Conservation (phyloP, 2,329 filamentous ascomycete species). For the Colletotrichum neosansevieriae region DNA sequence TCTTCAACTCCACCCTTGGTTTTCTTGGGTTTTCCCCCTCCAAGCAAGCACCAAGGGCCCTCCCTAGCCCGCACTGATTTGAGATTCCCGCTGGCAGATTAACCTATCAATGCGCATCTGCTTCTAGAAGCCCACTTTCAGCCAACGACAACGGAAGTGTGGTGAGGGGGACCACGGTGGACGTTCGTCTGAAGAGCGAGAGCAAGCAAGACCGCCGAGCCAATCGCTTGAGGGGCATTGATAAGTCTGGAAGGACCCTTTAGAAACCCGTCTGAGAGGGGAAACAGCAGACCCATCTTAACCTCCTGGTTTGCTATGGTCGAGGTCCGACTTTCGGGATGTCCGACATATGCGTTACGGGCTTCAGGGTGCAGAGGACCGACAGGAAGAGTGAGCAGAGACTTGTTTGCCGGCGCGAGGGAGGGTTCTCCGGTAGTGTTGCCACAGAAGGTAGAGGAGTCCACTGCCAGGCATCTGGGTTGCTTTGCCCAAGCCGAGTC, state of each 20-base stretch:
- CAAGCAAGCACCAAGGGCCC: conserved; percentile 13
- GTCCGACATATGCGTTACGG: conserved; percentile 33
- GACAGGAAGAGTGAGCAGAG: conserved; percentile 27
- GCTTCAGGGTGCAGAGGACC: conserved; percentile 11
- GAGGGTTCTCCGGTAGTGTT: conserved; percentile 35
- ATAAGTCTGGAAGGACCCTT: conserved; percentile 27
- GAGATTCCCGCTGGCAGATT: conserved; percentile 26
- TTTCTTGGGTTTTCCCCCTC: background rate
- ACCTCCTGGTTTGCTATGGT: background rate
- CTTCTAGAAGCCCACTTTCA: conserved; percentile 17
- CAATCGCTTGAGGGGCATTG: conserved; percentile 32
- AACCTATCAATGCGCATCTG: conserved; percentile 8
- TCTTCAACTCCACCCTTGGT: conserved; percentile 7
- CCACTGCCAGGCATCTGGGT: conserved; percentile 37
- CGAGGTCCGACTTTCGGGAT: conserved; percentile 24
- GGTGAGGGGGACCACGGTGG: background rate
- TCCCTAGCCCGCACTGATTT: conserved; percentile 10
- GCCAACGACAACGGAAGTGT: conserved; percentile 12
- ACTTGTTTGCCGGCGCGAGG: conserved; percentile 28
- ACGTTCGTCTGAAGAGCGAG: conserved; percentile 30
- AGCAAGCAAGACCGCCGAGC: conserved; percentile 4
- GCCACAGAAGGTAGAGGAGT: conserved; percentile 30
- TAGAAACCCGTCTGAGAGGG: conserved; percentile 1
- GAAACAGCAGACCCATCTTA: background rate
- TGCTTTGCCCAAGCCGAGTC: conserved; percentile 35